phyloP scores from a whole-genome alignment of 768 basidiomycete genomes.

The Mycena vulgaris region DNA sequence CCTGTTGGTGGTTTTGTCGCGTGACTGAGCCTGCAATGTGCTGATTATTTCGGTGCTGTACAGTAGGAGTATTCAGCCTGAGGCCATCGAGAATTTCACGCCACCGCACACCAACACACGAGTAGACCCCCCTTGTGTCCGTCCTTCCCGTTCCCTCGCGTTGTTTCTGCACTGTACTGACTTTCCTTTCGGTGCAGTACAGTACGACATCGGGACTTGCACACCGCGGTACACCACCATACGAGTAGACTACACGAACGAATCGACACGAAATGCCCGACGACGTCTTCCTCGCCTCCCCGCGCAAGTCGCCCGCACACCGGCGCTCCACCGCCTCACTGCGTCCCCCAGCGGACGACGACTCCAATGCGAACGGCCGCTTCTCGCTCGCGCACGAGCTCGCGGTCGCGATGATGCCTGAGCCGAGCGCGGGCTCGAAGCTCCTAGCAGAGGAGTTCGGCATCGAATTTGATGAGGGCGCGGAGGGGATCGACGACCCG shows the following conservation, averaged over 20 bases:
- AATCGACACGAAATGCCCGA: slow-evolving; percentile 23
- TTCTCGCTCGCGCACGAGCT: slow-evolving; percentile 91
- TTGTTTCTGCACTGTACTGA: too few species aligned
- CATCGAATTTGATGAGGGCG: slow-evolving; percentile 90
- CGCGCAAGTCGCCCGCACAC: slow-evolving; percentile 40
- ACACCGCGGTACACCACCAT: background rate
- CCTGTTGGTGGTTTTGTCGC: too few species aligned
- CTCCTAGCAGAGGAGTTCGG: slow-evolving; percentile 91
- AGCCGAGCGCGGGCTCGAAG: slow-evolving; percentile 84
- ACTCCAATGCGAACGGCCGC: slow-evolving; percentile 62
- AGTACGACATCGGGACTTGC: background rate
- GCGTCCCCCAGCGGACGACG: slow-evolving; percentile 58
- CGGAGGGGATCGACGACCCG: slow-evolving; percentile 81
- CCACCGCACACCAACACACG: too few species aligned
- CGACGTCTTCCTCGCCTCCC: slow-evolving; percentile 37
- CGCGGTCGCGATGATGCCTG: slow-evolving; percentile 89
- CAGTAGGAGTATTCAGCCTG: too few species aligned
- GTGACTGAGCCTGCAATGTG: too few species aligned
- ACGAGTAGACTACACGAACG: background rate
- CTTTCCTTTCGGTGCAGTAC: too few species aligned
- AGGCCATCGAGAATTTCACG: too few species aligned
- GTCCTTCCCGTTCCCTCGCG: too few species aligned
- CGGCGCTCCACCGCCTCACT: slow-evolving; percentile 69
- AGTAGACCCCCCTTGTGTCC: too few species aligned
- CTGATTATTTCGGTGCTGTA: too few species aligned